phyloP scores from a whole-genome alignment of 176 grass and related monocot genomes.

The Rhynchospora pubera region DNA sequence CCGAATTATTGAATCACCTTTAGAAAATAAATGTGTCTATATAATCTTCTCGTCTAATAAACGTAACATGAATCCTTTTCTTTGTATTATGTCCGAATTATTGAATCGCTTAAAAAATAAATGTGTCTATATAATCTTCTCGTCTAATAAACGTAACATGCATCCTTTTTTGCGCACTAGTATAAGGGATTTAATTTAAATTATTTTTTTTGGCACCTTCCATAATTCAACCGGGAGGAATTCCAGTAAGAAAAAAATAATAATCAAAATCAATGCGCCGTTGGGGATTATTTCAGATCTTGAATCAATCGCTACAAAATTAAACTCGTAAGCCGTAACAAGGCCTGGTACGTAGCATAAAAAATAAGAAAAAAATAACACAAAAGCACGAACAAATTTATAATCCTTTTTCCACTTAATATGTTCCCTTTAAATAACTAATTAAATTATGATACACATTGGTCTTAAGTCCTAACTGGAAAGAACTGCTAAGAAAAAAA shows the following conservation, averaged over 20 bases:
- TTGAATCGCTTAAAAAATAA: background rate
- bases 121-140: background rate
- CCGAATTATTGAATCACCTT: background rate
- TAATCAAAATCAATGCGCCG: background rate
- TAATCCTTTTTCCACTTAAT: background rate
- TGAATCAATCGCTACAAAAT: background rate
- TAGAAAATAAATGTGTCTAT: background rate
- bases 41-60: background rate
- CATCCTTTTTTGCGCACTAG: background rate
- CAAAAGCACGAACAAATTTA: background rate
- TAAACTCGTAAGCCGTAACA: constrained; percentile 12
- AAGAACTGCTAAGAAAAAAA: background rate
- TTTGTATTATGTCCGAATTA: no score
- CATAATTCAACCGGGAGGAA: background rate
- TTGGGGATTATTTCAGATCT: background rate
- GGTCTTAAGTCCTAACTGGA: background rate
- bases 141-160: constrained; percentile 15
- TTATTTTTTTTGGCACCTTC: background rate
- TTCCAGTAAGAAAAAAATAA: background rate
- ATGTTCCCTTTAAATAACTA: constrained; percentile 8
- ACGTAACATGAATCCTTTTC: background rate
- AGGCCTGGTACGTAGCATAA: background rate
- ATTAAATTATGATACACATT: constrained; percentile 25
- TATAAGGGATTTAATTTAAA: background rate
- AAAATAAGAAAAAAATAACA: background rate